A percentile compares a stretch with the other conserved stretches of the same genome.
Evolutionary conservation across 2,329 filamentous ascomycete species (phyloP).

Genomic region (Aspergillus sp.): DNA sequence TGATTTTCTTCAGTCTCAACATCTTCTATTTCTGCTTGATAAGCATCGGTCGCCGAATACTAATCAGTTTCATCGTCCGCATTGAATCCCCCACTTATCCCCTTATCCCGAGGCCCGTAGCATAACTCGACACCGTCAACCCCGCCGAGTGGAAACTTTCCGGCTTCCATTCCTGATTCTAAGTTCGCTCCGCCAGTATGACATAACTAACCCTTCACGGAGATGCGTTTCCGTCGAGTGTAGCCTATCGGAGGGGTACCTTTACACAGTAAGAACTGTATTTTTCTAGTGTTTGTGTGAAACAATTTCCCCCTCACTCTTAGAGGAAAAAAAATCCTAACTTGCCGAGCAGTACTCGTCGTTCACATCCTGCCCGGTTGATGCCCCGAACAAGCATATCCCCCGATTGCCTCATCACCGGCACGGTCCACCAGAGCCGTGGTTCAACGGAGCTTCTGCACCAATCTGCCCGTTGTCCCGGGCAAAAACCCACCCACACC

Average conservation of each 20-base stretch:
- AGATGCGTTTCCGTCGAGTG: too few species aligned
- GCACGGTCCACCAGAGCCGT: neutral
- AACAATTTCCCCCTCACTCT: too few species aligned
- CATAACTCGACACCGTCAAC: neutral
- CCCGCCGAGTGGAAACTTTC: neutral
- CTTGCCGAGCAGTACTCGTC: too few species aligned
- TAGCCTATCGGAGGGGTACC: too few species aligned
- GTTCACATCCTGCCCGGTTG: neutral
- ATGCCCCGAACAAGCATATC: neutral
- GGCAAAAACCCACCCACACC: neutral
- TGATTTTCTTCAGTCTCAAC: too few species aligned
- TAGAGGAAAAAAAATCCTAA: too few species aligned
- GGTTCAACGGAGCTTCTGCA: neutral
- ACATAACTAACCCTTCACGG: too few species aligned
- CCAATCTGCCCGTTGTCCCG: neutral
- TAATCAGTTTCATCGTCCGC: neutral
- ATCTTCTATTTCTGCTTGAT: neutral
- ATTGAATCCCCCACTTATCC: neutral
- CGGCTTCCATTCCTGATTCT: too few species aligned
- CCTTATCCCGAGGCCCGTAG: neutral
- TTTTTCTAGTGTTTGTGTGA: too few species aligned
- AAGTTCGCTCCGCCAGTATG: too few species aligned
- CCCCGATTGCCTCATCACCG: neutral
- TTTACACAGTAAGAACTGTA: too few species aligned
- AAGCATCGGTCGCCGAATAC: neutral